These are phyloP conservation scores for Colletotrichum ledebouriae DNA, from an alignment of 2,329 filamentous ascomycete species.

Conservation along the genomic window DNA sequence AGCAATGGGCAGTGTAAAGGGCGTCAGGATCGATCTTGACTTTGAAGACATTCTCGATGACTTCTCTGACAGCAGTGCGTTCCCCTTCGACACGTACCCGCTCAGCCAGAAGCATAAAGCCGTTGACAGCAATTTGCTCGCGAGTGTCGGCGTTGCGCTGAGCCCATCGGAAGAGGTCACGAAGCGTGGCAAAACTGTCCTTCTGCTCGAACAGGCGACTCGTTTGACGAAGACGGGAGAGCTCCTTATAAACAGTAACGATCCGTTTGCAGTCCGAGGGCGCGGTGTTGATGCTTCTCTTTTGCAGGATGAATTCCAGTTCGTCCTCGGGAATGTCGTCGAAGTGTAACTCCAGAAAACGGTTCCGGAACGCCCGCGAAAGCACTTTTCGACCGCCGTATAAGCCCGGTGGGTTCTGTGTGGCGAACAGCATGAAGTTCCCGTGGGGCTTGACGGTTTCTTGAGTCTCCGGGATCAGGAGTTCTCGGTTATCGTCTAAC, in stretches of 20 bases:
- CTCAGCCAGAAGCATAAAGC: constrained; percentile 96
- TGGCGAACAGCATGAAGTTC: constrained; percentile 98
- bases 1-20: constrained; percentile 76
- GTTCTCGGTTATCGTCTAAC: constrained; percentile 94
- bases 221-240: constrained; percentile 90
- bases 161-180: constrained; percentile 97
- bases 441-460: constrained; percentile 92
- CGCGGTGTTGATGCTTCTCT: constrained; percentile 86
- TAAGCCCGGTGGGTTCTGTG: constrained; percentile 94
- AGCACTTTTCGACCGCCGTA: constrained; percentile 96
- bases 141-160: constrained; percentile 85
- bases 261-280: constrained; percentile 93
- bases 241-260: constrained; percentile 92
- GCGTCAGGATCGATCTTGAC: constrained; percentile 80
- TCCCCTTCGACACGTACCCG: constrained; percentile 94
- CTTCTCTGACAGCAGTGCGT: constrained; percentile 82
- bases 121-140: constrained; percentile 90
- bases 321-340: constrained; percentile 98
- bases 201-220: constrained; percentile 96
- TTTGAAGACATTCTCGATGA: constrained; percentile 93
- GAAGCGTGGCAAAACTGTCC: constrained; percentile 94
- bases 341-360: constrained; percentile 96
- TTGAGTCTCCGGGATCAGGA: constrained; percentile 96
- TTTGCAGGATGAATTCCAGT: constrained; percentile 89
- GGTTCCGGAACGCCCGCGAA: constrained; percentile 94